A percentile compares a stretch with the other conserved stretches of the same genome.
These are phyloP conservation scores for Ceratobasidium theobromae DNA, from an alignment of 1,284 basidiomycete genomes.

Conservation along the genomic window DNA sequence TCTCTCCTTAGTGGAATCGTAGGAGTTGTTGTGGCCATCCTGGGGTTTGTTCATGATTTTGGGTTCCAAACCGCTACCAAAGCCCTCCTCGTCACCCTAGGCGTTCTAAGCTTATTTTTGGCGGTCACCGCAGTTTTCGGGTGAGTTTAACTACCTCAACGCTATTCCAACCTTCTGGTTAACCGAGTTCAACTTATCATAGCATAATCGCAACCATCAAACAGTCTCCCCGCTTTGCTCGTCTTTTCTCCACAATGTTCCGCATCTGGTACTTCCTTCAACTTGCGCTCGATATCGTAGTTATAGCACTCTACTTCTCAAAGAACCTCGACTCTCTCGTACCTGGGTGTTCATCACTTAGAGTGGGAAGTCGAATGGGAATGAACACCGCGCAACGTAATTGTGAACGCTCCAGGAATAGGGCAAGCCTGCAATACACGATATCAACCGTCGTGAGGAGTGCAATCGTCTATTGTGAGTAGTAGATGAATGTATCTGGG, in stretches of 20 bases:
- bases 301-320: slow-evolving; percentile 11
- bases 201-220: slow-evolving; percentile 8
- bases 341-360: not conserved
- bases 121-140: not conserved
- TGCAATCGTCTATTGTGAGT: slow-evolving; percentile 8
- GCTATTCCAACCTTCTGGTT: not conserved
- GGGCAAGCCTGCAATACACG: not conserved
- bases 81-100: not conserved
- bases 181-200: not conserved
- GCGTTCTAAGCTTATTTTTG: not conserved
- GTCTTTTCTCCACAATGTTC: not conserved
- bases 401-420: not conserved
- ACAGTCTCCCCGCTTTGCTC: not conserved
- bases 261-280: slow-evolving; percentile 7
- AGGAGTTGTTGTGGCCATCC: not conserved
- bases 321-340: slow-evolving; percentile 2
- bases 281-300: slow-evolving; percentile 6
- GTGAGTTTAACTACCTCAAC: not conserved
- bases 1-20: not conserved
- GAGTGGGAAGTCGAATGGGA: not conserved
- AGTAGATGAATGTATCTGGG: not conserved
- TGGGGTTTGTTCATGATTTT: not conserved
- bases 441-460: not conserved
- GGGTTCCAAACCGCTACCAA: not conserved
- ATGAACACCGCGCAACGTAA: not conserved